Evolutionary conservation across 2,329 filamentous ascomycete species (phyloP).

Genomic region (Fusarium lateritium): DNA sequence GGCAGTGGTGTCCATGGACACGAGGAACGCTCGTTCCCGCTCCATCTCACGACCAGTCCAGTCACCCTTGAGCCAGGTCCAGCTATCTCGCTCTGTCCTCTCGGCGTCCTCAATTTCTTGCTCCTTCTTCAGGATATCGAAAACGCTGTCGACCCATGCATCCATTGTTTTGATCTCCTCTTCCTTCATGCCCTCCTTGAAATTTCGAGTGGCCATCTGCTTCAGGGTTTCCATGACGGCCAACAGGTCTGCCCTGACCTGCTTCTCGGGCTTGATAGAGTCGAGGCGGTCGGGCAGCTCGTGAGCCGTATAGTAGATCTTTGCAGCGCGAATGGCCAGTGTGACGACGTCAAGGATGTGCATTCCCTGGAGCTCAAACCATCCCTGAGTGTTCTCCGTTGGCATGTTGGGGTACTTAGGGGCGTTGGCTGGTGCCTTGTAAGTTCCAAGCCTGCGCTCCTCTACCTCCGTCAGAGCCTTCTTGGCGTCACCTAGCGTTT

Average conservation of each 20-base stretch:
- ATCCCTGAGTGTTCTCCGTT: constrained; percentile 72
- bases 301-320: constrained; percentile 96
- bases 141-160: constrained; percentile 84
- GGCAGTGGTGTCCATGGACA: constrained; percentile 76
- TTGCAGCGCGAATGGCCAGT: constrained; percentile 93
- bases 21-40: constrained; percentile 85
- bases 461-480: constrained; percentile 75
- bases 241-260: constrained; percentile 86
- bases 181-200: constrained; percentile 83
- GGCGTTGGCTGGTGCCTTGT: constrained; percentile 48
- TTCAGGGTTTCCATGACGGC: constrained; percentile 92
- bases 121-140: constrained; percentile 82
- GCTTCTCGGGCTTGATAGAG: constrained; percentile 87
- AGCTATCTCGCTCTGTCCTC: constrained; percentile 76
- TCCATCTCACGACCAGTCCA: constrained; percentile 83
- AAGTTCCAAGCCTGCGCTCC: constrained; percentile 54
- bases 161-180: constrained; percentile 84
- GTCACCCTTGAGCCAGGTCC: constrained; percentile 84
- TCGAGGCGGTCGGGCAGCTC: constrained; percentile 88
- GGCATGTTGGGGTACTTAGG: constrained; percentile 57
- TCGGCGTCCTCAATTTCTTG: constrained; percentile 83
- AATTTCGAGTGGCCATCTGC: constrained; percentile 89
- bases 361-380: constrained; percentile 91
- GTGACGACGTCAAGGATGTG: constrained; percentile 94
- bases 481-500: constrained; percentile 77